Evolutionary conservation across 495 filamentous ascomycete species (phyloP), one percentile per base, ranked within the genome.

Genomic region (Xylaria curta): DNA sequence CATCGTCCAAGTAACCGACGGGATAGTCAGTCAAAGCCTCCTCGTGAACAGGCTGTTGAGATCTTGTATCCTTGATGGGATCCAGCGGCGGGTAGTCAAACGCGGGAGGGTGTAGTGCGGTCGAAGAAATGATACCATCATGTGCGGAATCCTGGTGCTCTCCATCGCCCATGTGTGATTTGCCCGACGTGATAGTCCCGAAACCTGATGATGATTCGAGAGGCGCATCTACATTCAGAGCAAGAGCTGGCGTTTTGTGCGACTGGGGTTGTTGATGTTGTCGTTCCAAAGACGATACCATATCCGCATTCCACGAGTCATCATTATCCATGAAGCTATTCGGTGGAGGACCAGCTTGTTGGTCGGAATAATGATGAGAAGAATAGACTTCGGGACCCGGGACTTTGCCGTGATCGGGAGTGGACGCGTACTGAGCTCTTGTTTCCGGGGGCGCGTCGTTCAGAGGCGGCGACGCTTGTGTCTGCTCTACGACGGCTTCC

Each of bases 11-110:
- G 46, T 72, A 68, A 46, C 19, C 53, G 0, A 46, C 2, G 17
- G 70, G 70, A 46, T 72, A 72, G 51, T 72, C 60, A 0, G 62
- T 51, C 8, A 54, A n/a, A 5, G 63, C 63, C 15, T 68, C 64
- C 7, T 68, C 46, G 21, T 72, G 53, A 7, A 44, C 2, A 4
- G 26, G 42, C 28, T 31, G 28, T 31, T 63, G 38, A 31, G 63
- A n/a, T 17, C 28, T 36, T 10, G 17, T 19, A 61, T 68, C 44
- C 21, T 61, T 49, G 13, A 53, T n/a, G 8, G 58, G 4, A 5
- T 60, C 64, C 62, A 54, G 33, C 10, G 63, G 19, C 7, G 61
- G 64, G 26, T 72, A 66, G 64, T 28, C 46, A 44, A 40, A 44
- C 31, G 24, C 24, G 31, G 62, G 26, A 31, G 46, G 64, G 26